Conservation (phyloP, 2,329 filamentous ascomycete species). For the Exserohilum turcica region DNA sequence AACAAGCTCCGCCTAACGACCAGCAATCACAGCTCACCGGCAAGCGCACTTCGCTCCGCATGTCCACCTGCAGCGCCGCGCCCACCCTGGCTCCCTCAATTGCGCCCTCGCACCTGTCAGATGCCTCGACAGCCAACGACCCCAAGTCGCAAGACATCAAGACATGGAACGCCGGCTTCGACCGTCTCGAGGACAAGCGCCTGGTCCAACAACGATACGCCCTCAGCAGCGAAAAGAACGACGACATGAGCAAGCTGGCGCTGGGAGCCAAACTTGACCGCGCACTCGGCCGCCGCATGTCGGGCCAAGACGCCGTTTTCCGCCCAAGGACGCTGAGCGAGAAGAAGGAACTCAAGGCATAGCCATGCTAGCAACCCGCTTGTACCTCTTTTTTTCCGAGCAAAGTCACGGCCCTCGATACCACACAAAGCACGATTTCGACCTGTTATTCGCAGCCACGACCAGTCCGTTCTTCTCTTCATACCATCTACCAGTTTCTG, state of each 20-base stretch:
- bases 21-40: slow-evolving; percentile 37
- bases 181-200: slow-evolving; percentile 88
- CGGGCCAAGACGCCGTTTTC: slow-evolving; percentile 85
- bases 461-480: too few species aligned
- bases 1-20: slow-evolving; percentile 32
- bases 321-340: slow-evolving; percentile 55
- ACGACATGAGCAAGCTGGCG: slow-evolving; percentile 82
- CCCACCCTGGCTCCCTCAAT: slow-evolving; percentile 59
- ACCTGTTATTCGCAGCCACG: slow-evolving; percentile 13
- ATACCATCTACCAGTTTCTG: too few species aligned
- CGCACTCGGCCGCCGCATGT: slow-evolving; percentile 84
- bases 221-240: slow-evolving; percentile 77
- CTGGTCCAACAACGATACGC: slow-evolving; percentile 81
- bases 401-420: slow-evolving; percentile 2
- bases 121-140: slow-evolving; percentile 44
- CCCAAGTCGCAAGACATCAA: slow-evolving; percentile 68
- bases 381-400: too few species aligned
- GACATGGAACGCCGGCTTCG: slow-evolving; percentile 78
- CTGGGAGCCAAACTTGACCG: slow-evolving; percentile 89
- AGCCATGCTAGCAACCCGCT: too few species aligned
- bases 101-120: slow-evolving; percentile 51
- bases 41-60: slow-evolving; percentile 51
- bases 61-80: slow-evolving; percentile 58
- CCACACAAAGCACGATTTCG: neutral
- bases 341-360: slow-evolving; percentile 42